Base-by-base conservation (phyloP, 257 asterid species). In the Plectranthus barbatus region DNA sequence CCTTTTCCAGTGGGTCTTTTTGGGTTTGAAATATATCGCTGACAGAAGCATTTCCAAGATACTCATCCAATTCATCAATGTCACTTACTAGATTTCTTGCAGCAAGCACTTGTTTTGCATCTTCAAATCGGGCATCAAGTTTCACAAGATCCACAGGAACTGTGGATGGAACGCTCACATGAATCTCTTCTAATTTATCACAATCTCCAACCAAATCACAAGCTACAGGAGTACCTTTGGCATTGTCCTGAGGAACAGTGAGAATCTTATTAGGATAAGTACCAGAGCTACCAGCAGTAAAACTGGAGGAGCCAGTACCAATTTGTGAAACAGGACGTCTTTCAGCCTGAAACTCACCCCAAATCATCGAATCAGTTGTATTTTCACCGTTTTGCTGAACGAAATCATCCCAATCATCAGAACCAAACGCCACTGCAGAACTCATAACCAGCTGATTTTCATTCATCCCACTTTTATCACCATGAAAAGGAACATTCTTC, bases 321-420 rank as follows among this genome's bases (percentile, higher is more conserved):
- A 53, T 74, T 54, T 53, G 66, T 14, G 45, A 39, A 62, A 45
- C 10, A 31, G 66, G 20, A 63, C 64, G 56, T 37, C 56, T 72
- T 65, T 61, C 74, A 54, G 64, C 70, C 63, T 48, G 74, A 69
- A 71, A 47, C 65, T 70, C 78, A 51, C 72, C 76, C 64, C 62
- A 81, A 62, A 2, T 68, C 66, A 72, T 64, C 23, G 75, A 75
- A 60, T 51, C 63, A 57, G 61, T n/a, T 63, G 29, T 14, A 67
- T 55, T 75, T 36, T 56, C 88, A 39, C 75, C 75, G 44, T 74
- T 77, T 83, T 80, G 86, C 10, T 74, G 86, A 77, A 75, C 48
- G 68, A 80, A 89, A 79, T 89, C 89, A 73, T 83, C 81, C 93
- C 88, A 88, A 76, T 92, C 98, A 76, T 84, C 83, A 14, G 79